Percentiles rank a stretch among this genome's conserved stretches.
These are phyloP conservation scores for Ceratobasidium theobromae DNA, from an alignment of 1,284 basidiomycete species.

Conservation along the genomic window DNA sequence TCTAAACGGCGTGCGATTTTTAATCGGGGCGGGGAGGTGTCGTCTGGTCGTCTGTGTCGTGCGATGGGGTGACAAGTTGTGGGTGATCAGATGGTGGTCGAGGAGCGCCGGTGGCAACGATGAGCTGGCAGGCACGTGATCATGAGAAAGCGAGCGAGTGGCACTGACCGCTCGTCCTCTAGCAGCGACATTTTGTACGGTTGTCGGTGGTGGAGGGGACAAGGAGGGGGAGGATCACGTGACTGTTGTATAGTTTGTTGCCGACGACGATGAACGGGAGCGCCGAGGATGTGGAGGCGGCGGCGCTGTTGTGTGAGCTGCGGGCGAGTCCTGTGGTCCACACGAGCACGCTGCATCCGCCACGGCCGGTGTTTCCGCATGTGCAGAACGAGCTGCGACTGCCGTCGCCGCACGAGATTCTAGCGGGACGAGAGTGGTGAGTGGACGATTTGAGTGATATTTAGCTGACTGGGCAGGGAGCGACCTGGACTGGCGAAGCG, in stretches of 20 bases:
- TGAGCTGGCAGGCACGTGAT: no score
- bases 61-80: no score
- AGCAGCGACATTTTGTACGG: no score
- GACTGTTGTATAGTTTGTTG: not conserved
- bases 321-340: slow-evolving; percentile 15
- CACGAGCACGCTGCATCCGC: not conserved
- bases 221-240: not conserved
- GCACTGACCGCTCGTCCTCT: no score
- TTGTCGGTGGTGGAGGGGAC: not conserved
- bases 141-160: no score
- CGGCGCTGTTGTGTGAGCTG: slow-evolving; percentile 14
- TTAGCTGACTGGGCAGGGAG: not conserved
- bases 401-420: slow-evolving; percentile 26
- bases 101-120: no score
- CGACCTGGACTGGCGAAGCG: not conserved
- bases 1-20: no score
- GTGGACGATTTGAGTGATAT: not conserved
- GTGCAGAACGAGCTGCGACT: slow-evolving; percentile 5
- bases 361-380: not conserved
- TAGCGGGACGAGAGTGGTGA: not conserved
- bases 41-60: no score
- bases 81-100: no score
- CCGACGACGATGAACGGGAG: slow-evolving; percentile 29
- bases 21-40: no score
- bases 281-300: slow-evolving; percentile 19